Evolutionary conservation across 2,329 filamentous ascomycete genomes (phyloP), one percentile per base, ranked within the genome.

Genomic region (Didymella pomorum): DNA sequence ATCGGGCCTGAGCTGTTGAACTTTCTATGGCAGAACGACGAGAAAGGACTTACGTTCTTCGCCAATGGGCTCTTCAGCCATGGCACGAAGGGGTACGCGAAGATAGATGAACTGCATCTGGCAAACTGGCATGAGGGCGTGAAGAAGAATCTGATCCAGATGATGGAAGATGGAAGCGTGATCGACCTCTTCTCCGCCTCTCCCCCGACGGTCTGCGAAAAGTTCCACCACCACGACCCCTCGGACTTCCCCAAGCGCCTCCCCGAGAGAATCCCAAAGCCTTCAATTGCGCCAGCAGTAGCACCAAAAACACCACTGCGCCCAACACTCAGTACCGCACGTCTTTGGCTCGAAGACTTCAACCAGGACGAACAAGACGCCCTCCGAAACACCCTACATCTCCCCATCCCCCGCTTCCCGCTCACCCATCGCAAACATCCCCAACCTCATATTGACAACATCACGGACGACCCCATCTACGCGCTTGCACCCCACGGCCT

Each of bases 21-120:
- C 2, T 50, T 56, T 10, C 23, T 50, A 1, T 29, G 20, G 11
- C 2, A 4, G 23, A 45, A 56, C 12, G 39, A 56, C 35, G 10
- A 20, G 21, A 37, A 23, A 5, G 52, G 52, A 3, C 45, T 44
- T 6, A 11, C 12, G 0, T 56, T 56, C 41, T 45, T 56, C 21
- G 2, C 25, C 9, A 31, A 20, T 14, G 23, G 45, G 20, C 46
- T 50, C 3, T 9, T 35, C 12, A 31, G 21, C 6, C 16, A 23
- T 18, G 46, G 52, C 0, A 12, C 28, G 9, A 16, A 28, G 11
- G 46, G 41, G 2, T 46, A 12, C 12, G 41, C 14, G 7, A 35
- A 21, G 25, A 26, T 56, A 14, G 0, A n/a, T 1, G 31, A 31
- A 4, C 31, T 18, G 16, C 28, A 49, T 7, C 16, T 46, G 14